Conservation (phyloP, 2,329 filamentous ascomycete species). For the Cladosporium colombiae region DNA sequence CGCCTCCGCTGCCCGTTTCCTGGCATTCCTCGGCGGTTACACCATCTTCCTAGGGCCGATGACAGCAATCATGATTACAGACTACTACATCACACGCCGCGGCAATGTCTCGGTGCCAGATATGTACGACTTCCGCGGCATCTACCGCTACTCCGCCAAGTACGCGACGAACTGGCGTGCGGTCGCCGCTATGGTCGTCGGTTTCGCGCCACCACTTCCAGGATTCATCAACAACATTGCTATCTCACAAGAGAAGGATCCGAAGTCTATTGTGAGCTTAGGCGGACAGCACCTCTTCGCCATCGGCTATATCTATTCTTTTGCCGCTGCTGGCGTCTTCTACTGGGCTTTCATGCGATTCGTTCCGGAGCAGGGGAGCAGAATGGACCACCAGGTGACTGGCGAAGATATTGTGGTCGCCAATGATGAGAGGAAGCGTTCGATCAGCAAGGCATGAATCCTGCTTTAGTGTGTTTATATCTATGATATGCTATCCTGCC, state of each 20-base stretch:
- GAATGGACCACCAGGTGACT: constrained; percentile 74
- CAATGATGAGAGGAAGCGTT: constrained; percentile 35
- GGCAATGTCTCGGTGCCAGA: constrained; percentile 53
- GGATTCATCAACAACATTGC: constrained; percentile 53
- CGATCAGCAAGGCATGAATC: not conserved
- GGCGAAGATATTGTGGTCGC: constrained; percentile 58
- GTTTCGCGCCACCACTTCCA: constrained; percentile 58
- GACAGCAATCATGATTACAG: constrained; percentile 59
- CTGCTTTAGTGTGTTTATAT: not conserved
- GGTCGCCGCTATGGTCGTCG: constrained; percentile 56
- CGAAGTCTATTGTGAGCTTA: not conserved
- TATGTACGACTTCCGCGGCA: constrained; percentile 52
- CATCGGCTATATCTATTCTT: constrained; percentile 42
- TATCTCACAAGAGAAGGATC: not conserved
- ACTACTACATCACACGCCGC: constrained; percentile 55
- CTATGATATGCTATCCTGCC: not conserved
- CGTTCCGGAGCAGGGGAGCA: constrained; percentile 71
- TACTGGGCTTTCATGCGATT: constrained; percentile 39
- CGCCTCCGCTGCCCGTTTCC: constrained; percentile 38
- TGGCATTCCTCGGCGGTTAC: constrained; percentile 60
- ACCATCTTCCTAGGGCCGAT: constrained; percentile 66
- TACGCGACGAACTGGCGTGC: constrained; percentile 61
- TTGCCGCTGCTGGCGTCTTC: constrained; percentile 38
- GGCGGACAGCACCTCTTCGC: constrained; percentile 28
- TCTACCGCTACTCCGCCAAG: constrained; percentile 52